Evolutionary conservation across 768 basidiomycete species (phyloP).

Genomic region (Arthromyces matolae): DNA sequence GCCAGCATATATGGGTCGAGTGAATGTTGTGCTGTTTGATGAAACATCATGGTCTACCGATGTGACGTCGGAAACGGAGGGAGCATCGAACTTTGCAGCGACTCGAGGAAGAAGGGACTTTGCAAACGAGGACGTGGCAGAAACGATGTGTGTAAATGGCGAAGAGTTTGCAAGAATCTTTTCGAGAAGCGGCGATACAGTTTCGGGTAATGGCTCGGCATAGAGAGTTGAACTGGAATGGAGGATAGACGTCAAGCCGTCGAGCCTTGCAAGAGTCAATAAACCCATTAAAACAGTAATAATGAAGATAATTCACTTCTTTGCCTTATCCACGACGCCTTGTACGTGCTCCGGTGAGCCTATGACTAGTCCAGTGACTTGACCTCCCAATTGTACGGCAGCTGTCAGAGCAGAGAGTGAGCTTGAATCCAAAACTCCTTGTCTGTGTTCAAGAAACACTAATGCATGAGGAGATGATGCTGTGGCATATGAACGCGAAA

Average conservation of each 20-base stretch:
- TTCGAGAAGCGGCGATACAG: conserved; percentile 78
- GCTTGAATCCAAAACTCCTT: conserved; percentile 76
- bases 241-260: conserved; percentile 63
- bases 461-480: conserved; percentile 66
- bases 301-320: conserved; percentile 54
- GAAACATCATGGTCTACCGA: conserved; percentile 70
- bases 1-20: conserved; percentile 95
- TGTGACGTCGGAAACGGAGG: conserved; percentile 88
- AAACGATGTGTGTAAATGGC: conserved; percentile 86
- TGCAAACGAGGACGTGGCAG: conserved; percentile 86
- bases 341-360: conserved; percentile 68
- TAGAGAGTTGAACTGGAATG: conserved; percentile 72
- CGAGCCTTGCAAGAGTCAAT: conserved; percentile 42
- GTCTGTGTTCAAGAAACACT: conserved; percentile 86
- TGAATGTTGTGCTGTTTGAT: conserved; percentile 78
- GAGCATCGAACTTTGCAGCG: conserved; percentile 83
- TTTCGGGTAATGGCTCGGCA: conserved; percentile 67
- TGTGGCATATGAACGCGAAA: conserved; percentile 54
- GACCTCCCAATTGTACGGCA: conserved; percentile 79
- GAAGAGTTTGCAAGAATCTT: conserved; percentile 60
- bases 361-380: conserved; percentile 76
- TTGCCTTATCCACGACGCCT: conserved; percentile 65
- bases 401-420: conserved; percentile 92
- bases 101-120: conserved; percentile 93
- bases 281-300: conserved; percentile 1